Percentiles rank a stretch among this genome's conserved stretches.
Evolutionary conservation across 2,329 filamentous ascomycete species (phyloP).

Genomic region (Diplocarpon mali): DNA sequence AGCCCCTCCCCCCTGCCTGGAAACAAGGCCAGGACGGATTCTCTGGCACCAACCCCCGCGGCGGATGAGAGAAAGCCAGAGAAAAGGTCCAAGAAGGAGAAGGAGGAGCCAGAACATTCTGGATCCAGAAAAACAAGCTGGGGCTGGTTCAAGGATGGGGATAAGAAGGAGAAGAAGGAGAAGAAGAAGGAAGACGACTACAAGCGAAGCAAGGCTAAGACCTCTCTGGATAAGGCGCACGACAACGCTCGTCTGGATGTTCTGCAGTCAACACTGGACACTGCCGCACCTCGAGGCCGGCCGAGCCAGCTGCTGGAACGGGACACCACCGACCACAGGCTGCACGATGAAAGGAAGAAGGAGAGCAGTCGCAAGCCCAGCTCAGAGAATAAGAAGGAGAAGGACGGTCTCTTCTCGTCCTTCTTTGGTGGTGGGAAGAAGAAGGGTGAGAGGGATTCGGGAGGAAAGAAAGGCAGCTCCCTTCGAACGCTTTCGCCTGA

Average conservation of each 20-base stretch:
- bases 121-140: conserved; percentile 65
- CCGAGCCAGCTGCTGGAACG: conserved; percentile 81
- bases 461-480: conserved; percentile 60
- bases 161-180: conserved; percentile 64
- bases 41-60: conserved; percentile 70
- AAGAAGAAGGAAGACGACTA: conserved; percentile 49
- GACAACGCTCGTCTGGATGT: conserved; percentile 80
- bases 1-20: conserved; percentile 60
- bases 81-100: conserved; percentile 67
- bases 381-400: conserved; percentile 74
- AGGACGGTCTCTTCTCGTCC: conserved; percentile 85
- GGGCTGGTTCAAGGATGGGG: conserved; percentile 71
- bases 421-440: conserved; percentile 88
- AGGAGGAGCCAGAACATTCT: conserved; percentile 47
- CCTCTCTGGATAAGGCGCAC: conserved; percentile 45
- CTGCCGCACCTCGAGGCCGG: conserved; percentile 48
- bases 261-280: conserved; percentile 78
- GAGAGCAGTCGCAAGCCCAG: conserved; percentile 62
- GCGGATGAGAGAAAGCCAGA: conserved; percentile 66
- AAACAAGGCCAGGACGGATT: conserved; percentile 61
- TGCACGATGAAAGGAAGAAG: conserved; percentile 76
- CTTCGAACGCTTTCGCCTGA: conserved; percentile 73
- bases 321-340: conserved; percentile 56
- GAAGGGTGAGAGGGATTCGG: conserved; percentile 65
- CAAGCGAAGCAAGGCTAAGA: conserved; percentile 53